Conservation (phyloP, 1,284 basidiomycete species). For the Grifola frondosa region DNA sequence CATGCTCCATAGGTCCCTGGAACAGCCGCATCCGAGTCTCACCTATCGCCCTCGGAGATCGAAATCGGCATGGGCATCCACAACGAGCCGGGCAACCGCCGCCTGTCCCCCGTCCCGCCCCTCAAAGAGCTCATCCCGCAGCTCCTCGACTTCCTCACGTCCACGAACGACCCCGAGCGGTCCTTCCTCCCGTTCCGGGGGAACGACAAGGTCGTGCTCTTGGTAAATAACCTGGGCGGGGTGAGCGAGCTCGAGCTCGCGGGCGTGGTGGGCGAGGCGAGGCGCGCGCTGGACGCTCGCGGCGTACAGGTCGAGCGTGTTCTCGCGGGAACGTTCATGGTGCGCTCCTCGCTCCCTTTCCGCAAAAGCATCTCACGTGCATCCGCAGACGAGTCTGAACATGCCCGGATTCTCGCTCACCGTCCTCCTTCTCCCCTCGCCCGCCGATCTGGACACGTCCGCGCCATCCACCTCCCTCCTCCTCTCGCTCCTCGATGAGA, state of each 20-base stretch:
- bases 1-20: slow-evolving; percentile 66
- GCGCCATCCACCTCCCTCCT: slow-evolving; percentile 48
- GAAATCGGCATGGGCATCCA: slow-evolving; percentile 92
- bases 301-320: slow-evolving; percentile 64
- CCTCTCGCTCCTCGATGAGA: slow-evolving; percentile 77
- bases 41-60: slow-evolving; percentile 66
- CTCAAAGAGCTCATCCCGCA: slow-evolving; percentile 69
- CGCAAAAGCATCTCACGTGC: slow-evolving; percentile 3
- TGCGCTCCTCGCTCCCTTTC: slow-evolving; percentile 29
- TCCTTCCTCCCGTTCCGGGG: slow-evolving; percentile 80
- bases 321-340: slow-evolving; percentile 84
- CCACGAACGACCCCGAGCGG: slow-evolving; percentile 79
- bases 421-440: slow-evolving; percentile 73
- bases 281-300: slow-evolving; percentile 51
- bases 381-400: slow-evolving; percentile 78
- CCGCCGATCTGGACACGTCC: slow-evolving; percentile 32
- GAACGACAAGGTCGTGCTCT: slow-evolving; percentile 64
- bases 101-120: slow-evolving; percentile 69
- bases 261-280: slow-evolving; percentile 65
- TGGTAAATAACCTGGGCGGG: slow-evolving; percentile 84
- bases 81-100: slow-evolving; percentile 83
- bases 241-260: slow-evolving; percentile 85
- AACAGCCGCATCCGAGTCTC: slow-evolving; percentile 60
- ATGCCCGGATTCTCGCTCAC: slow-evolving; percentile 95
- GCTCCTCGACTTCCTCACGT: slow-evolving; percentile 73